These are phyloP conservation scores for Torulaspora microellipsoides DNA, from an alignment of 805 yeast species.

Conservation along the genomic window DNA sequence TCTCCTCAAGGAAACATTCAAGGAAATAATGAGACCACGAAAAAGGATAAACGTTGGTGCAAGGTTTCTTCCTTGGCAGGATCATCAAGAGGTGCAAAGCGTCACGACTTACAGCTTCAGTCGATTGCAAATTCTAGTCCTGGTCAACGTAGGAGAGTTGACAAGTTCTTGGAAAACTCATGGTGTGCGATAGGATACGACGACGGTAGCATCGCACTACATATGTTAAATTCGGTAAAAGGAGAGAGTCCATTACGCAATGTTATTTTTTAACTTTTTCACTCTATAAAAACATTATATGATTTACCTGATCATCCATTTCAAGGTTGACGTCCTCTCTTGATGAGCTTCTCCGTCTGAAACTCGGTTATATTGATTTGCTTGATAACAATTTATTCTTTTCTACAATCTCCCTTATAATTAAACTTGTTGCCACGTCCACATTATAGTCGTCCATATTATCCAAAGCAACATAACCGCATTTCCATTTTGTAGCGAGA, in stretches of 20 bases:
- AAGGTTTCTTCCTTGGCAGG: constrained; percentile 6
- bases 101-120: not conserved
- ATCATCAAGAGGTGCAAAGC: not conserved
- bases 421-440: constrained; percentile 52
- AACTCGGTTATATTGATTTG: not conserved
- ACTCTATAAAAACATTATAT: not conserved
- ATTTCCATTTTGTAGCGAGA: constrained; percentile 57
- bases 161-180: constrained; percentile 9
- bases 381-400: constrained; percentile 28
- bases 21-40: constrained; percentile 4
- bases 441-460: constrained; percentile 46
- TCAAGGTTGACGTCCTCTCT: too few species aligned
- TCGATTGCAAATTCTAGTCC: not conserved
- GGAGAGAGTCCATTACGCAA: not conserved
- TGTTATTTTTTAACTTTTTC: not conserved
- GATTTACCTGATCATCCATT: too few species aligned
- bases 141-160: constrained; percentile 20
- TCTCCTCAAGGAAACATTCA: constrained; percentile 25
- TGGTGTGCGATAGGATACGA: constrained; percentile 35
- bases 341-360: too few species aligned
- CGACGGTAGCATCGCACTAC: constrained; percentile 28
- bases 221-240: constrained; percentile 4
- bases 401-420: constrained; percentile 59
- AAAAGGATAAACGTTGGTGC: constrained; percentile 2
- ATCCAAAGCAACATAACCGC: constrained; percentile 63